Conservation (phyloP, 2,329 filamentous ascomycete genomes). For the Aspergillus thermomutatus region DNA sequence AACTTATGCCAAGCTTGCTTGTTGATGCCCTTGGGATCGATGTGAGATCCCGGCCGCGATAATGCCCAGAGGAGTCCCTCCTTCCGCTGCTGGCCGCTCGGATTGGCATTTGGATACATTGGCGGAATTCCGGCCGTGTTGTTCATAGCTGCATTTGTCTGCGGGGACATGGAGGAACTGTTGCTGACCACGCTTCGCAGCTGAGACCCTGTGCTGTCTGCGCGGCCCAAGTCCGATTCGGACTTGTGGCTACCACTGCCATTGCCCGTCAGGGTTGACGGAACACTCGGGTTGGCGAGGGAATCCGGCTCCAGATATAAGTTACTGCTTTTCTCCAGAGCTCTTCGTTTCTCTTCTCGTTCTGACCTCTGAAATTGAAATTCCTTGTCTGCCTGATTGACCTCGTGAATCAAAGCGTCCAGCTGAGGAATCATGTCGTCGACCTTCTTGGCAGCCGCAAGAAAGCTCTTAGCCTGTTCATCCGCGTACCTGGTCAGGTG, state of each 20-base stretch:
- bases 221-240: conserved; percentile 67
- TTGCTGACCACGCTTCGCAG: conserved; percentile 51
- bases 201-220: conserved; percentile 71
- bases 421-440: conserved; percentile 84
- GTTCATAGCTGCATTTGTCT: conserved; percentile 33
- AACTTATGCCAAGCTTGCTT: conserved; percentile 99
- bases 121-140: conserved; percentile 10
- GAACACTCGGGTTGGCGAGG: conserved; percentile 40
- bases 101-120: background rate
- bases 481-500: conserved; percentile 93
- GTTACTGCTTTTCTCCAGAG: conserved; percentile 82
- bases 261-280: conserved; percentile 32
- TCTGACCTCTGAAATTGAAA: conserved; percentile 95
- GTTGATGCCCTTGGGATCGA: conserved; percentile 90
- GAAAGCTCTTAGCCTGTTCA: conserved; percentile 77
- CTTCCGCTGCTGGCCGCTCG: conserved; percentile 67
- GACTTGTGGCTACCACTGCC: conserved; percentile 54
- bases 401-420: conserved; percentile 81
- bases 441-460: conserved; percentile 80
- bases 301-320: conserved; percentile 68
- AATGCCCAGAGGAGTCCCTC: conserved; percentile 94
- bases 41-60: conserved; percentile 87
- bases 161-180: conserved; percentile 45
- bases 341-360: conserved; percentile 86
- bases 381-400: conserved; percentile 92